Conservation (phyloP, 2,329 filamentous ascomycete genomes). For the Exophiala mesophila region DNA sequence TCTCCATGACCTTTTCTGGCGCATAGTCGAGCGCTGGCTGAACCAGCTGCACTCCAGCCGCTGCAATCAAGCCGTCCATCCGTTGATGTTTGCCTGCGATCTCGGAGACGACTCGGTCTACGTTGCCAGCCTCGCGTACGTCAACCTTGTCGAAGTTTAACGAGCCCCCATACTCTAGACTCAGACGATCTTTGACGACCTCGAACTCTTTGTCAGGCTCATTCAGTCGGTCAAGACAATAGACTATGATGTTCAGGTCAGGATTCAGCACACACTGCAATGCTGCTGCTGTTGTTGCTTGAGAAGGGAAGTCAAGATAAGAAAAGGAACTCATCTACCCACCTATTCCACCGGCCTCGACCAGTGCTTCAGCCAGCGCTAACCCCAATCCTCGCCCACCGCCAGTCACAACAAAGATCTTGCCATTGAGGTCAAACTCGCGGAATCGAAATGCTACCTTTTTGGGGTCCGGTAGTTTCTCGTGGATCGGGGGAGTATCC, state of each 20-base stretch:
- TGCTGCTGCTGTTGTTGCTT: too few species aligned
- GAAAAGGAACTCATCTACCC: constrained; percentile 42
- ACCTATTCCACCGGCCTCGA: constrained; percentile 66
- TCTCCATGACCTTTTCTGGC: constrained; percentile 55
- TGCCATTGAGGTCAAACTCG: constrained; percentile 71
- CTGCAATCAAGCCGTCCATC: constrained; percentile 73
- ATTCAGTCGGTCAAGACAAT: background rate
- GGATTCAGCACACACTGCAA: background rate
- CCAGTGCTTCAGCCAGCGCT: constrained; percentile 65
- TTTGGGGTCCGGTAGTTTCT: constrained; percentile 1
- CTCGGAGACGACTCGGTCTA: constrained; percentile 62
- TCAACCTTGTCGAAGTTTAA: constrained; percentile 75
- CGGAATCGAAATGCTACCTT: background rate
- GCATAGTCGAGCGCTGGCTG: constrained; percentile 75
- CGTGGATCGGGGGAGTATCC: too few species aligned
- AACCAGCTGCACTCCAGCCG: constrained; percentile 72
- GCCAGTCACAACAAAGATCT: constrained; percentile 66
- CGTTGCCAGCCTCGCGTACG: constrained; percentile 63
- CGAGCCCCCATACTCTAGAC: constrained; percentile 28
- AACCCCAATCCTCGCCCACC: constrained; percentile 69
- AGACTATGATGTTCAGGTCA: background rate
- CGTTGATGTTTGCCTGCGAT: constrained; percentile 68
- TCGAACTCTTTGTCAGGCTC: constrained; percentile 1
- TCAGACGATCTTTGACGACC: background rate
- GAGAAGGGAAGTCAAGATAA: too few species aligned